phyloP scores from a whole-genome alignment of 2,329 filamentous ascomycete species.

The Polytolypa hystricis region DNA sequence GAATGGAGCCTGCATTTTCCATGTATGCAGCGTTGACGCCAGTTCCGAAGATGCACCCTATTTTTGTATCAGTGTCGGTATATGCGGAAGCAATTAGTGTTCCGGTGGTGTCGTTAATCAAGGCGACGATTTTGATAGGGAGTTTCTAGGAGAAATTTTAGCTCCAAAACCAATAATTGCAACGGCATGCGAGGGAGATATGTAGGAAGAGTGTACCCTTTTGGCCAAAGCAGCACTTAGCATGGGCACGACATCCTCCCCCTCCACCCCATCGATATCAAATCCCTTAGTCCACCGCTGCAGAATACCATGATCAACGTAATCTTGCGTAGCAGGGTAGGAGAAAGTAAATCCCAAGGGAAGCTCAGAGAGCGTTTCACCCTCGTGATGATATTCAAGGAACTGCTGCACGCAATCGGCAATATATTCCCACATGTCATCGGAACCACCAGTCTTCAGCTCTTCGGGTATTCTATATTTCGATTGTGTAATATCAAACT shows the following conservation, averaged over 20 bases:
- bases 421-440: slow-evolving; percentile 91
- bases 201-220: slow-evolving; percentile 39
- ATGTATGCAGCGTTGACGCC: slow-evolving; percentile 98
- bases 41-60: slow-evolving; percentile 96
- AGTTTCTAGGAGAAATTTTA: slow-evolving; percentile 49
- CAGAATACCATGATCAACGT: slow-evolving; percentile 83
- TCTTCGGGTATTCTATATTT: slow-evolving; percentile 94
- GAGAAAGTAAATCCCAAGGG: slow-evolving; percentile 93
- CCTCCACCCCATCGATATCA: slow-evolving; percentile 85
- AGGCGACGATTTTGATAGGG: slow-evolving; percentile 80
- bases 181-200: slow-evolving; percentile 9
- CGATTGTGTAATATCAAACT: slow-evolving; percentile 90
- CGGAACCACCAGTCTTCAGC: slow-evolving; percentile 73
- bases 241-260: slow-evolving; percentile 78
- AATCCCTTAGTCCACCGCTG: slow-evolving; percentile 98
- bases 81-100: slow-evolving; percentile 94
- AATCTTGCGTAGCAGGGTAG: slow-evolving; percentile 85
- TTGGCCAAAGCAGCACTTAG: slow-evolving; percentile 67
- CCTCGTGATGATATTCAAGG: slow-evolving; percentile 70
- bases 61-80: slow-evolving; percentile 85
- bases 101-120: slow-evolving; percentile 97
- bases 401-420: slow-evolving; percentile 88
- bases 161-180: slow-evolving; percentile 1
- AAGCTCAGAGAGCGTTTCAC: slow-evolving; percentile 47
- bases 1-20: slow-evolving; percentile 81